Base-by-base conservation (phyloP, 345 rosid species). In the Bruguiera gymnorhiza region DNA sequence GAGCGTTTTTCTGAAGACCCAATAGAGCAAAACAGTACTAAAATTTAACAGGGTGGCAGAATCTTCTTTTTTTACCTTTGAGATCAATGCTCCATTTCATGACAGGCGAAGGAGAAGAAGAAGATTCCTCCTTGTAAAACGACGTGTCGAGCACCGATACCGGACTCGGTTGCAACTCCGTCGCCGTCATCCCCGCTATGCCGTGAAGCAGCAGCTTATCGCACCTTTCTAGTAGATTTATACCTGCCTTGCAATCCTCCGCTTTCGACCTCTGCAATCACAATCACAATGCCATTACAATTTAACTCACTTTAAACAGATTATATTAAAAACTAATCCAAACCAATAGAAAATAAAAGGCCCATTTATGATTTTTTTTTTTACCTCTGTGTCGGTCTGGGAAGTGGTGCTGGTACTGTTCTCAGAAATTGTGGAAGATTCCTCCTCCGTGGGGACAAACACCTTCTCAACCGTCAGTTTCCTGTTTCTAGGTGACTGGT, bases 121-220 rank as follows among this genome's bases (percentile, higher is more conserved):
- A 89, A 62, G 85, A 85, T 65, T 90, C 97, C 60, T 92, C 98
- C 75, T 84, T 84, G 91, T 87, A 95, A 60, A 89, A 79, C 19
- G 92, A 88, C 26, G 90, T 78, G 71, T 95, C 97, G 19, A 95
- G 93, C 69, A 95, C 99, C 1, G 99, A 95, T 8, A 92, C 94
- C 0, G 99, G 99, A 79, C 98, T 92, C 64, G 98, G 98, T 77
- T 90, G 99, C 74, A 84, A 81, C 80, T 91, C 91, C 56, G 75
- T 66, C 31, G 83, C 70, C 6, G 91, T 83, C 81, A 90, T 88
- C 84, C 90, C 98, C 1, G 98, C 98, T 30, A 92, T 92, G 83
- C 91, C 88, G 75, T 87, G 72, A 18, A 92, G 97, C 66, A 95
- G 85, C 83, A 95, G 85, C 84, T 89, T 88, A 67, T 86, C 97